phyloP scores from a whole-genome alignment of 169 alveolate genomes.

The Miamiensis avidus region DNA sequence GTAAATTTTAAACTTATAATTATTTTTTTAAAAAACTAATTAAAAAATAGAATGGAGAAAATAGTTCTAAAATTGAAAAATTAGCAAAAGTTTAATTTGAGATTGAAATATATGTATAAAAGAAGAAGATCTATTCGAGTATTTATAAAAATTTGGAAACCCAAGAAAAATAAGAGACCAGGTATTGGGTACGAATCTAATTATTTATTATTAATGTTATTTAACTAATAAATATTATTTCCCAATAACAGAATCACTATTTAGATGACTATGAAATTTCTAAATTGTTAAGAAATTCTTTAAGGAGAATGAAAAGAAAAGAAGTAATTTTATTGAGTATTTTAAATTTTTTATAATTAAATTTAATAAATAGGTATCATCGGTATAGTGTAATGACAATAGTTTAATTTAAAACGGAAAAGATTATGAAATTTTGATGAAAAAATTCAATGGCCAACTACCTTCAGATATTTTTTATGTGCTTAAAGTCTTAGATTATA shows the following conservation, averaged over 20 bases:
- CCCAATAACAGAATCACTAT: neutral
- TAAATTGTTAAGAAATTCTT: conserved; percentile 19
- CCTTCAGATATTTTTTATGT: conserved; percentile 22
- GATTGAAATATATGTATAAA: conserved; percentile 8
- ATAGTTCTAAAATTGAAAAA: conserved; percentile 44
- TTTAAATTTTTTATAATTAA: too few relatives aligned
- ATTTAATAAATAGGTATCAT: neutral
- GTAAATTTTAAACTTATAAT: too few relatives aligned
- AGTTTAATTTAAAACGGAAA: conserved; percentile 26
- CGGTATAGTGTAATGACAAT: conserved; percentile 11
- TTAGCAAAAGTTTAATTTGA: conserved; percentile 6
- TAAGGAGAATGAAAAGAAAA: conserved; percentile 37
- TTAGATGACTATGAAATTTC: conserved; percentile 41
- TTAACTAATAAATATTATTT: neutral
- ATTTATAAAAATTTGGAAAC: neutral
- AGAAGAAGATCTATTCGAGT: conserved; percentile 21
- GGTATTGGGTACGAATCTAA: neutral
- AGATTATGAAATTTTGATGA: conserved; percentile 43
- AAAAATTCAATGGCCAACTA: conserved; percentile 10
- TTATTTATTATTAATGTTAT: neutral
- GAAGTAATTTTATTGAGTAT: conserved; percentile 8
- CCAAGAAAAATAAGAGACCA: conserved; percentile 4
- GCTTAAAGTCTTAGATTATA: conserved; percentile 25
- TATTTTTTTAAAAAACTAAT: too few relatives aligned
- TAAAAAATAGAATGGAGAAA: conserved; percentile 29